Conservation (phyloP, 2,329 filamentous ascomycete genomes). For the Penicillium palitans region DNA sequence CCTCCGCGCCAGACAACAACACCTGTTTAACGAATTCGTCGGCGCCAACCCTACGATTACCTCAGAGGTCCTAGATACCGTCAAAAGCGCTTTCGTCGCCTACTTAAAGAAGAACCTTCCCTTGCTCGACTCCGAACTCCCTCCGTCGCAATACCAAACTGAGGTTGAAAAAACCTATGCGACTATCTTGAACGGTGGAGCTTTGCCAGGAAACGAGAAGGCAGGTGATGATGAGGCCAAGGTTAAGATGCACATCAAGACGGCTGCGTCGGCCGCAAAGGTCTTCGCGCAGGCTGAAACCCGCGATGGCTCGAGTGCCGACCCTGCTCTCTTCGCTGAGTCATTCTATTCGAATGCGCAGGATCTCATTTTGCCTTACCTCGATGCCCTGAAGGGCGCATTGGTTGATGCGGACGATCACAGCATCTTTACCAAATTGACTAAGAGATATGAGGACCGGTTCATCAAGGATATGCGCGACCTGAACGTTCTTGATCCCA, state of each 20-base stretch:
- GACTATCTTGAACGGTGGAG: slow-evolving; percentile 55
- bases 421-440: slow-evolving; percentile 83
- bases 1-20: slow-evolving; percentile 69
- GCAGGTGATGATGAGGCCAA: slow-evolving; percentile 80
- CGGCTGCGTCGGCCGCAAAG: slow-evolving; percentile 55
- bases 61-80: slow-evolving; percentile 50
- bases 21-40: slow-evolving; percentile 72
- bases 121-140: slow-evolving; percentile 47
- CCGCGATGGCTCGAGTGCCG: slow-evolving; percentile 21
- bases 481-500: slow-evolving; percentile 80
- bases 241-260: slow-evolving; percentile 82
- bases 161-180: slow-evolving; percentile 55
- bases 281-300: slow-evolving; percentile 46
- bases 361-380: slow-evolving; percentile 75
- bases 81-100: slow-evolving; percentile 53
- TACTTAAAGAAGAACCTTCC: slow-evolving; percentile 70
- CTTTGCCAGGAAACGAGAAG: slow-evolving; percentile 54
- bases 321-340: slow-evolving; percentile 33
- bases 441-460: slow-evolving; percentile 78
- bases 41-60: slow-evolving; percentile 47
- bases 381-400: slow-evolving; percentile 65
- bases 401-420: slow-evolving; percentile 62
- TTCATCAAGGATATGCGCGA: slow-evolving; percentile 87
- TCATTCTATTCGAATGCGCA: slow-evolving; percentile 60
- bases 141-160: slow-evolving; percentile 50